A percentile compares a stretch with the other conserved stretches of the same genome.
Evolutionary conservation across 306 rosid genomes (phyloP).

Genomic region (Vigna reflexopilosa): DNA sequence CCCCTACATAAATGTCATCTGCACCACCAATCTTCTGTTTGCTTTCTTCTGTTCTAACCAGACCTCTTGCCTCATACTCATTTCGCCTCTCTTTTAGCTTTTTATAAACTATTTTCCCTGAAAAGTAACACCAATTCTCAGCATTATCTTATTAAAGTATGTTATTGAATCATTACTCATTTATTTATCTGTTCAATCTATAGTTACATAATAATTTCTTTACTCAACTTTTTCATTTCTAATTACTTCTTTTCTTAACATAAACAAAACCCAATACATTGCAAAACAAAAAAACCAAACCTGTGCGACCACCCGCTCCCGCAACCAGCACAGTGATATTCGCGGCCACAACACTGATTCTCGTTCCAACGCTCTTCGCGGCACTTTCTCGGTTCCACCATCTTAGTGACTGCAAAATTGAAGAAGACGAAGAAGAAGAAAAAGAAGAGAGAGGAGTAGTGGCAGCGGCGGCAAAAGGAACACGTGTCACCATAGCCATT

Average conservation of each 20-base stretch:
- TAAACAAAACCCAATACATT: conserved; percentile 17
- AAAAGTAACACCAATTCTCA: conserved; percentile 38
- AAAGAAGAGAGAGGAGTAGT: background rate
- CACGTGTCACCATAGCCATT: conserved; percentile 79
- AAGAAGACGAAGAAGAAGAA: background rate
- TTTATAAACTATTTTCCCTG: conserved; percentile 85
- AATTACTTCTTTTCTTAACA: too few relatives aligned
- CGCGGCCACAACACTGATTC: conserved; percentile 47
- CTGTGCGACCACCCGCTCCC: conserved; percentile 97
- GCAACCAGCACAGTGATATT: conserved; percentile 77
- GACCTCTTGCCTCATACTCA: conserved; percentile 80
- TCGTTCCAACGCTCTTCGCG: background rate
- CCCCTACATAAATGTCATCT: conserved; percentile 72
- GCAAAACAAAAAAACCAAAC: conserved; percentile 44
- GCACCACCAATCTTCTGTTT: conserved; percentile 77
- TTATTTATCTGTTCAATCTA: too few relatives aligned
- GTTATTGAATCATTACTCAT: too few relatives aligned
- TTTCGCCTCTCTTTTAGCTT: conserved; percentile 78
- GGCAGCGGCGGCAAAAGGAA: conserved; percentile 52
- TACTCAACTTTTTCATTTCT: too few relatives aligned
- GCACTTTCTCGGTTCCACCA: too few relatives aligned
- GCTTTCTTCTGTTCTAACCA: conserved; percentile 89
- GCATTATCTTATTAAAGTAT: too few relatives aligned
- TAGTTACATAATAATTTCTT: too few relatives aligned
- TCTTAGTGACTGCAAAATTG: too few relatives aligned